Base-by-base conservation (phyloP, 2,329 filamentous ascomycete genomes). In the Amphichorda felina region DNA sequence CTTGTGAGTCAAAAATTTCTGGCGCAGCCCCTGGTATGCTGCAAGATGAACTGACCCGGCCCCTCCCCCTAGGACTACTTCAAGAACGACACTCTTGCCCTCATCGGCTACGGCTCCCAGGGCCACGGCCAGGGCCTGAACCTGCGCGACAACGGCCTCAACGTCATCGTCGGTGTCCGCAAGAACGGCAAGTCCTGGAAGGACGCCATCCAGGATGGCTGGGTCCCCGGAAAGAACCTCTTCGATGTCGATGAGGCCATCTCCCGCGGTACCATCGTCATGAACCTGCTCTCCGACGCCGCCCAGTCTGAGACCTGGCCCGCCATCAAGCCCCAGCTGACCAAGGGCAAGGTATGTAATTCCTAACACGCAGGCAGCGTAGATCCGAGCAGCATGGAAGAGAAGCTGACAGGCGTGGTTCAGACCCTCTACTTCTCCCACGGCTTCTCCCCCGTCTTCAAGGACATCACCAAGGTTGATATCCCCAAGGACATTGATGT, bases 381-480 rank as follows among this genome's bases (percentile, higher is more conserved):
- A 13, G 14, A 16, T 15, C n/a, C n/a, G n/a, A n/a, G n/a, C n/a
- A n/a, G n/a, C n/a, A n/a, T n/a, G n/a, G n/a, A n/a, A n/a, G n/a
- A n/a, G n/a, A n/a, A n/a, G 15, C 40, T 16, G 41, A 39, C 21
- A 24, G 10, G 27, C 33, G 13, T 32, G 17, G 18, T 11, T 5
- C 46, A 91, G 89, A 98, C 91, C 42, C 85, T 98, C 52, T 98
- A 98, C 82, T 98, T 98, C 79, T 96, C 91, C 51, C 91, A 98
- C 79, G 91, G 91, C 59, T 98, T 98, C 84, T 96, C 91, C 45
- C 91, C 91, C 60, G 88, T 98, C 67, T 98, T 98, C 85, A 95
- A 95, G 76, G 82, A 94, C 64, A 80, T 91, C 60, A 98, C 91
- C 76, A 94, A 95, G 68, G 91, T 98, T 60, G 91, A 98, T 44